A percentile compares a stretch with the other conserved stretches of the same genome.
Conservation (phyloP, 2,329 filamentous ascomycete genomes). For the Colletotrichum tabaci region DNA sequence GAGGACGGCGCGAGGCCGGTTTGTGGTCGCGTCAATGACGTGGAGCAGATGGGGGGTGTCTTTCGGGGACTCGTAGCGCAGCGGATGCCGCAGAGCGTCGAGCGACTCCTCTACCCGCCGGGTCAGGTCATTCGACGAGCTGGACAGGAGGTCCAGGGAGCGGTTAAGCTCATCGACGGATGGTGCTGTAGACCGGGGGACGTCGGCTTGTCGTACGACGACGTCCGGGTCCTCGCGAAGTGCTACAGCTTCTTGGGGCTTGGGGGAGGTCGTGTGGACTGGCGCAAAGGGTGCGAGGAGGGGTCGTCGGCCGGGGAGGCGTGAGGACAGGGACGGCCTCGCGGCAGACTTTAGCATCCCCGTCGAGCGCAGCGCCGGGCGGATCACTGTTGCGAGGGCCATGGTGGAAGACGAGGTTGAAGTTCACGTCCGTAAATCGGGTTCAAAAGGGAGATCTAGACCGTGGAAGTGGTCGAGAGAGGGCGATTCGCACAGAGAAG, state of each 20-base stretch:
- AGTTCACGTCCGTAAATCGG: background rate
- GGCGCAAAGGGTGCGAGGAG: background rate
- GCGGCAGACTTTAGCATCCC: slow-evolving; percentile 3
- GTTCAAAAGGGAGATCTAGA: background rate
- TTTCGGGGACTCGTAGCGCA: background rate
- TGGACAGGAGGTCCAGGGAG: background rate
- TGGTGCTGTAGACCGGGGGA: background rate
- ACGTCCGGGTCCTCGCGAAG: background rate
- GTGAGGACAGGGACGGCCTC: background rate
- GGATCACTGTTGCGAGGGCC: slow-evolving; percentile 8
- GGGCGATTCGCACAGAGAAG: background rate
- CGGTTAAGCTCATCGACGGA: background rate
- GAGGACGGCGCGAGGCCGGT: background rate
- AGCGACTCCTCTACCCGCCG: background rate
- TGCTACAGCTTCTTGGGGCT: slow-evolving; percentile 17
- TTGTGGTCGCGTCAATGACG: background rate
- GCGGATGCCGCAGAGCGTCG: background rate
- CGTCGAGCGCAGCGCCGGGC: slow-evolving; percentile 8
- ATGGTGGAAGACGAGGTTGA: background rate
- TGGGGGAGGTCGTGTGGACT: slow-evolving; percentile 31
- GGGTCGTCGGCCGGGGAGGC: background rate
- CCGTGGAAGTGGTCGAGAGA: background rate
- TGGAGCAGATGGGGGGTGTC: background rate
- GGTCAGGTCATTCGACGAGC: background rate
- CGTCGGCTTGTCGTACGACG: background rate